Base-by-base conservation (phyloP, 78 protist species). In the Capsaspora owczarzaki region DNA sequence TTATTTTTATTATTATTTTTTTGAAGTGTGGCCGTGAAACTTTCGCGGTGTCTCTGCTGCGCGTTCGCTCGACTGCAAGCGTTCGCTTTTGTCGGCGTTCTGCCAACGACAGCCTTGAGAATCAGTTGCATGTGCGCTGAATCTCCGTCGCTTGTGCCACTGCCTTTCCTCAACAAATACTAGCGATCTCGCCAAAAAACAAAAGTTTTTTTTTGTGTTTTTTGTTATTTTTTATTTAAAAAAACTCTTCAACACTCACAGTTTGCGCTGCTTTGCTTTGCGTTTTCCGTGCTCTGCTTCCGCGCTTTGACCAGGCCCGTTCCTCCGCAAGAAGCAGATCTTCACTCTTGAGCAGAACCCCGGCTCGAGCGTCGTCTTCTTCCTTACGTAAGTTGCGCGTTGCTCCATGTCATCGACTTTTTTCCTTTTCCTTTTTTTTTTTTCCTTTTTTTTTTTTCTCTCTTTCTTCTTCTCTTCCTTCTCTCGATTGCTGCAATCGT, bases 251-350 rank as follows among this genome's bases (percentile, higher is more conserved):
- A 16, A 10, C 10, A 20, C 16, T 49, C n/a, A 20, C 56, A 16
- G n/a, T 49, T 16, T 49, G n/a, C 56, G 16, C 10, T 49, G 56
- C 56, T 49, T 49, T 49, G 10, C 16, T 16, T 20, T 16, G 56
- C 56, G 10, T 49, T 49, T 10, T 49, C 16, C 10, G 10, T 49
- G 56, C 16, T 49, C 16, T 16, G 56, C 56, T 10, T 49, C 56
- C 16, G 10, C 16, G 10, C 16, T 49, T 49, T 49, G 56, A 49
- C 56, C 72, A 63, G 72, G 72, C 72, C 35, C 35, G 33, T 33
- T 33, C 72, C 72, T 71, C 44, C 42, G n/a, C 61, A 71, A 41
- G 44, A 71, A 71, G 53, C 77, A 71, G 77, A 71, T 71, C 77
- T 71, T 71, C 60, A 29, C 33, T 5, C 33, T 71, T n/a, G 77